Evolutionary conservation across 352 stramenopile species (phyloP).

Genomic region (Blastocystis sp.): DNA sequence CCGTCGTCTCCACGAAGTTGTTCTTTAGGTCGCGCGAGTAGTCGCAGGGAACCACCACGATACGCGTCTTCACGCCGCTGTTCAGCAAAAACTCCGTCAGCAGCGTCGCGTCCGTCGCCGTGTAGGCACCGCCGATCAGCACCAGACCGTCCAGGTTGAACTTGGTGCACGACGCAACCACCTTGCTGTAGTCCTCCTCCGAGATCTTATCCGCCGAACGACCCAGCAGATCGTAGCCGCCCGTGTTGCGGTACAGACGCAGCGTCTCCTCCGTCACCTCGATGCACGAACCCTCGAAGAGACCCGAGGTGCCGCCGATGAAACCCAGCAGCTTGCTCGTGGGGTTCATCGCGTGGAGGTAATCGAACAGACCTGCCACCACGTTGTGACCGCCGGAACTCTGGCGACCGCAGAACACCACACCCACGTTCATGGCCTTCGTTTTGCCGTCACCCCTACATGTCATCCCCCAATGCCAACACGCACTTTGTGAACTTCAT

Average conservation of each 20-base stretch:
- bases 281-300: slow-evolving; percentile 36
- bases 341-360: slow-evolving; percentile 40
- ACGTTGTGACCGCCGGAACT: slow-evolving; percentile 64
- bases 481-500: background rate
- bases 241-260: slow-evolving; percentile 59
- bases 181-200: slow-evolving; percentile 1
- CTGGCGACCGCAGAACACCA: slow-evolving; percentile 63
- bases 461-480: no score
- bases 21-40: slow-evolving; percentile 63
- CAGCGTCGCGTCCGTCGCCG: slow-evolving; percentile 62
- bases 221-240: slow-evolving; percentile 63
- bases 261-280: slow-evolving; percentile 56
- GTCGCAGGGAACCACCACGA: slow-evolving; percentile 61
- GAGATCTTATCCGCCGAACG: slow-evolving; percentile 62
- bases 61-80: slow-evolving; percentile 60
- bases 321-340: slow-evolving; percentile 53
- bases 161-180: background rate
- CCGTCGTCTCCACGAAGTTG: slow-evolving; percentile 64
- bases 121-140: slow-evolving; percentile 62
- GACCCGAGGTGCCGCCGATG: slow-evolving; percentile 49
- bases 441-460: background rate
- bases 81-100: slow-evolving; percentile 62
- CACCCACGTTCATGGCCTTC: slow-evolving; percentile 56
- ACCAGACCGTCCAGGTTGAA: slow-evolving; percentile 62
- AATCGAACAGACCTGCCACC: slow-evolving; percentile 59